phyloP scores from a whole-genome alignment of 2,329 filamentous ascomycete genomes.

The Hymenoscyphus albidus region DNA sequence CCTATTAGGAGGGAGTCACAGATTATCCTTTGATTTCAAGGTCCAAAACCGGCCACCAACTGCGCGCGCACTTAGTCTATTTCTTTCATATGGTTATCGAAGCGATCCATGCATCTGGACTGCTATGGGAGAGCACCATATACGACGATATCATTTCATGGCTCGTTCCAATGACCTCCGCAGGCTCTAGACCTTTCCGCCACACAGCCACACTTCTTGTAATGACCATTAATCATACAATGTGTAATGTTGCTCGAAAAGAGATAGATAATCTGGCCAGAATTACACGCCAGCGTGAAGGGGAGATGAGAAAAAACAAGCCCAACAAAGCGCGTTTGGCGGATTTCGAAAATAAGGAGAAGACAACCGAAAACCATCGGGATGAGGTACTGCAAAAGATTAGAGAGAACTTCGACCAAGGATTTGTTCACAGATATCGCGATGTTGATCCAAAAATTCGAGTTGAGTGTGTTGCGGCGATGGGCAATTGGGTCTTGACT shows the following conservation, averaged over 20 bases:
- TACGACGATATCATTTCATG: slow-evolving; percentile 88
- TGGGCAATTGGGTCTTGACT: slow-evolving; percentile 83
- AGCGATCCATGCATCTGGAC: slow-evolving; percentile 75
- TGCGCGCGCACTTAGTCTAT: slow-evolving; percentile 70
- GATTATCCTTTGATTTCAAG: slow-evolving; percentile 91
- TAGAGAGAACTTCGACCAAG: slow-evolving; percentile 82
- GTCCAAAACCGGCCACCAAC: slow-evolving; percentile 69
- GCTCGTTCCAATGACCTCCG: slow-evolving; percentile 88
- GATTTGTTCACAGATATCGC: slow-evolving; percentile 93
- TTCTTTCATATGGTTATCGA: slow-evolving; percentile 77
- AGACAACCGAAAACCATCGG: slow-evolving; percentile 36
- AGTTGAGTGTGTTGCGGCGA: slow-evolving; percentile 78
- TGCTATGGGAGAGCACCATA: slow-evolving; percentile 68
- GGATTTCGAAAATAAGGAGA: slow-evolving; percentile 67
- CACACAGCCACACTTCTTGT: slow-evolving; percentile 89
- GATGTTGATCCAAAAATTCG: slow-evolving; percentile 89
- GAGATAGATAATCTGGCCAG: slow-evolving; percentile 71
- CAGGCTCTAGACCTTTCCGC: slow-evolving; percentile 80
- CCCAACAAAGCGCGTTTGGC: slow-evolving; percentile 76
- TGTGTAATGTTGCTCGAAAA: slow-evolving; percentile 69
- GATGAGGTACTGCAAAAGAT: slow-evolving; percentile 67
- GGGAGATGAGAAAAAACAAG: slow-evolving; percentile 67
- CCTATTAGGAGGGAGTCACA: slow-evolving; percentile 63
- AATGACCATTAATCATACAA: slow-evolving; percentile 70
- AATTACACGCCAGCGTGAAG: slow-evolving; percentile 73